These are phyloP conservation scores for Aureobasidium sp. DNA, from an alignment of 2,329 filamentous ascomycete species.

Conservation along the genomic window DNA sequence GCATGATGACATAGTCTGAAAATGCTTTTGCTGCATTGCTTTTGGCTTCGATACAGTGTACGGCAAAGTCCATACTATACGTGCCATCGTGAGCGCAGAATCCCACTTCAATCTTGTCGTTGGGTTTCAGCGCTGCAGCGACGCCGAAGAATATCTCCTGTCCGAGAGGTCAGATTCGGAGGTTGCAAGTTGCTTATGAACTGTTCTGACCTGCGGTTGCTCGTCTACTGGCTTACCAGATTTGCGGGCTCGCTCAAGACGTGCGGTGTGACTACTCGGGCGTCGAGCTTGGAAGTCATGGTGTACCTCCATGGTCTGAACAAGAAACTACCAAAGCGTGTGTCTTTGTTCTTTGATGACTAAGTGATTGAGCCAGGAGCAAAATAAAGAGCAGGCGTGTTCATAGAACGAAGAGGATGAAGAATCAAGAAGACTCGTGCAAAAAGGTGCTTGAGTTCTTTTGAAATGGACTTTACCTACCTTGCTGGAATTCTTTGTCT, in stretches of 20 bases:
- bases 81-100: conserved; percentile 67
- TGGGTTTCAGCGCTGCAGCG: conserved; percentile 45
- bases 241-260: not conserved
- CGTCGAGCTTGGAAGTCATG: conserved; percentile 7
- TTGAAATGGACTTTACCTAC: too few relatives aligned
- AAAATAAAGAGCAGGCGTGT: too few relatives aligned
- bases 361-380: too few relatives aligned
- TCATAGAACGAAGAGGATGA: too few relatives aligned
- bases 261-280: not conserved
- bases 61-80: conserved; percentile 66
- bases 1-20: conserved; percentile 51
- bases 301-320: not conserved
- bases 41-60: conserved; percentile 46
- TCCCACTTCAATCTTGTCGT: conserved; percentile 50
- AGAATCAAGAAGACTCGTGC: too few relatives aligned
- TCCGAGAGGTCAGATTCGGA: not conserved
- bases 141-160: conserved; percentile 53
- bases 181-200: not conserved
- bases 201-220: not conserved
- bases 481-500: too few relatives aligned
- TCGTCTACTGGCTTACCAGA: not conserved
- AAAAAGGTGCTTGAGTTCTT: too few relatives aligned
- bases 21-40: conserved; percentile 13
- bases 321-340: too few relatives aligned
- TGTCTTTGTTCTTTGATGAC: too few relatives aligned